Percentiles rank a stretch among this genome's conserved stretches.
These are phyloP conservation scores for Inonotus hispidus DNA, from an alignment of 1,284 basidiomycete genomes.

Conservation along the genomic window DNA sequence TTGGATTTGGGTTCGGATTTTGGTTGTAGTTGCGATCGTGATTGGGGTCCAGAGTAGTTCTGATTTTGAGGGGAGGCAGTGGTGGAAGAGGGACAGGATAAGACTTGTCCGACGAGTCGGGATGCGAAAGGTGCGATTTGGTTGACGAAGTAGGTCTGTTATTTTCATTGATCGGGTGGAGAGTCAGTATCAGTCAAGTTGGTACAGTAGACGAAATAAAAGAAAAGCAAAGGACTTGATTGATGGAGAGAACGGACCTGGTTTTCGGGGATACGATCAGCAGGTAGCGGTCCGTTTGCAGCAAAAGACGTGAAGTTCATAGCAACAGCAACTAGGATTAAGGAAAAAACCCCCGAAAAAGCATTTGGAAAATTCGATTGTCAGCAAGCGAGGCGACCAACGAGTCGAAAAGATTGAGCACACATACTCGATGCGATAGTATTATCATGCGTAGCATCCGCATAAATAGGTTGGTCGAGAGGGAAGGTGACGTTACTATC, in stretches of 20 bases:
- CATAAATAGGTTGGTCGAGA: constrained; percentile 57
- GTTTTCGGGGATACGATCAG: constrained; percentile 50
- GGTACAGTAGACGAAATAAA: too few species aligned
- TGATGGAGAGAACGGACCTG: constrained; percentile 31
- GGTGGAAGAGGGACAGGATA: constrained; percentile 42
- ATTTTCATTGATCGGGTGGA: too few species aligned
- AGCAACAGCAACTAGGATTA: constrained; percentile 44
- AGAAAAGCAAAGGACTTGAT: too few species aligned
- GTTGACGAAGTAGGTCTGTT: constrained; percentile 42
- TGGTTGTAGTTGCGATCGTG: neutral
- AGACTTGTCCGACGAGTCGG: constrained; percentile 55
- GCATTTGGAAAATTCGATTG: too few species aligned
- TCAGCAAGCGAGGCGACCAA: neutral
- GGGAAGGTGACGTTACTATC: constrained; percentile 65
- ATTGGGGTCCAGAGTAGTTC: too few species aligned
- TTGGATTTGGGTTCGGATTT: constrained; percentile 24
- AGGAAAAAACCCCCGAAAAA: too few species aligned
- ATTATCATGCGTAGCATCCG: constrained; percentile 80
- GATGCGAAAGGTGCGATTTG: constrained; percentile 50
- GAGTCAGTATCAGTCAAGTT: too few species aligned
- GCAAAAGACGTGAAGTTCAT: constrained; percentile 60
- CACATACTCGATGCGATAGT: constrained; percentile 37
- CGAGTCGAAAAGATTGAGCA: neutral
- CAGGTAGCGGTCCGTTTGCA: constrained; percentile 48
- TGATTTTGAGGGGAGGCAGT: too few species aligned